These are phyloP conservation scores for Vicia sativa DNA, from an alignment of 306 rosid genomes.

Conservation along the genomic window DNA sequence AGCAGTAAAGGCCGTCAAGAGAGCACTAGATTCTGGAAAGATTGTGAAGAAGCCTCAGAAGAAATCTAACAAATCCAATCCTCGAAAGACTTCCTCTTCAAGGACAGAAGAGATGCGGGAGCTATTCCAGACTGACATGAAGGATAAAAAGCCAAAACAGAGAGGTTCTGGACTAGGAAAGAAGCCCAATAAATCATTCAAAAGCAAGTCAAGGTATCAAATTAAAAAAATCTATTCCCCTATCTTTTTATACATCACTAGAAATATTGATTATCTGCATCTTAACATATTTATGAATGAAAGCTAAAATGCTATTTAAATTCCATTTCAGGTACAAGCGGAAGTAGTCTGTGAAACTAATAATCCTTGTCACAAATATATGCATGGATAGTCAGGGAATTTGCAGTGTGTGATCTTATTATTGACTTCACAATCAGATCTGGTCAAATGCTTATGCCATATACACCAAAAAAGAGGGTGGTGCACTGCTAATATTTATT, in stretches of 20 bases:
- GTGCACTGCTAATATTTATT: constrained; percentile 7
- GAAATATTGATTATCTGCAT: constrained; percentile 4
- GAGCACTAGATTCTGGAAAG: constrained; percentile 83
- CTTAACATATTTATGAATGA: background rate
- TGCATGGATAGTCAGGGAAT: constrained; percentile 29
- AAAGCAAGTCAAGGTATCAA: constrained; percentile 88
- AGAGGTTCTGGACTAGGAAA: constrained; percentile 52
- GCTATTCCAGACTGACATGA: constrained; percentile 81
- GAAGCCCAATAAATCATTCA: constrained; percentile 73
- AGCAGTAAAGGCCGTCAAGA: constrained; percentile 81
- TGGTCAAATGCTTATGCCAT: constrained; percentile 12
- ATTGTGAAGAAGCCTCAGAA: constrained; percentile 55
- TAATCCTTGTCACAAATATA: constrained; percentile 17
- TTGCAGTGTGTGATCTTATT: constrained; percentile 8
- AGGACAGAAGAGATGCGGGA: constrained; percentile 87
- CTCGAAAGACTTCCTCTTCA: constrained; percentile 61
- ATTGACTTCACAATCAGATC: constrained; percentile 4
- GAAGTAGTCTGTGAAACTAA: constrained; percentile 40
- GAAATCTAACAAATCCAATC: constrained; percentile 56
- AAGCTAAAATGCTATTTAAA: constrained; percentile 4
- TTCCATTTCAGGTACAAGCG: constrained; percentile 70
- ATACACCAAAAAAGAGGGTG: constrained; percentile 11
- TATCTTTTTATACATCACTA: constrained; percentile 4
- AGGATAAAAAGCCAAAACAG: constrained; percentile 67
- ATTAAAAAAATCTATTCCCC: background rate